These are phyloP conservation scores for Populus hybrid DNA, from an alignment of 441 rosid species.

Conservation along the genomic window DNA sequence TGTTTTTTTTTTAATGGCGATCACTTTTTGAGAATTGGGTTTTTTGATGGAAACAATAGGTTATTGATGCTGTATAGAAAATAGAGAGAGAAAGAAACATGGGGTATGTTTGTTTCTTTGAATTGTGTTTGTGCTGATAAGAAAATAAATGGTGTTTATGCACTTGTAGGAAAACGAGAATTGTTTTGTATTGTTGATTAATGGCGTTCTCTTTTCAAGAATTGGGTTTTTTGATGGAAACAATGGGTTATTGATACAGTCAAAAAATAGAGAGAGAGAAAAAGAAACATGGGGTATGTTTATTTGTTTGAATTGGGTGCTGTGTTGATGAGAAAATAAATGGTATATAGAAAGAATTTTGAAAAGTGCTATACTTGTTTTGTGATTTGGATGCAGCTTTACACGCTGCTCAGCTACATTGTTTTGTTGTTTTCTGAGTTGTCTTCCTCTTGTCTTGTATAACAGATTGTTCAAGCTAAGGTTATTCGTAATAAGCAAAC, in stretches of 20 bases:
- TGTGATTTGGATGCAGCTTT: neutral
- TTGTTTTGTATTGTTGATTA: neutral
- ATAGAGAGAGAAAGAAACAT: neutral
- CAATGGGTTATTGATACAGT: neutral
- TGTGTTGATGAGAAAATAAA: neutral
- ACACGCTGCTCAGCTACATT: neutral
- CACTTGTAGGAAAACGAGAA: neutral
- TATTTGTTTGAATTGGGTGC: neutral
- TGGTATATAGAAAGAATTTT: neutral
- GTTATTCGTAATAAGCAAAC: conserved; percentile 83
- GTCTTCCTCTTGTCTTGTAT: neutral
- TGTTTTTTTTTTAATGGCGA: neutral
- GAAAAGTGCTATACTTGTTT: neutral
- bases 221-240: neutral
- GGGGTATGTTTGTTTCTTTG: neutral
- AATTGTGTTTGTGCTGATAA: neutral
- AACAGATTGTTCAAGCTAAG: conserved; percentile 62
- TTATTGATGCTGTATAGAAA: neutral
- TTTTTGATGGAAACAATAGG: neutral
- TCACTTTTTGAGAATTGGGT: neutral
- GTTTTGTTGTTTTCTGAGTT: neutral
- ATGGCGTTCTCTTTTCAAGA: neutral
- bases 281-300: neutral
- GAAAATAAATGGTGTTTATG: neutral
- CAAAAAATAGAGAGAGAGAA: neutral